Percentiles rank a stretch among this genome's conserved stretches.
Conservation (phyloP, 192 early-diverging fungal genomes). For the Coemansia sp. region DNA sequence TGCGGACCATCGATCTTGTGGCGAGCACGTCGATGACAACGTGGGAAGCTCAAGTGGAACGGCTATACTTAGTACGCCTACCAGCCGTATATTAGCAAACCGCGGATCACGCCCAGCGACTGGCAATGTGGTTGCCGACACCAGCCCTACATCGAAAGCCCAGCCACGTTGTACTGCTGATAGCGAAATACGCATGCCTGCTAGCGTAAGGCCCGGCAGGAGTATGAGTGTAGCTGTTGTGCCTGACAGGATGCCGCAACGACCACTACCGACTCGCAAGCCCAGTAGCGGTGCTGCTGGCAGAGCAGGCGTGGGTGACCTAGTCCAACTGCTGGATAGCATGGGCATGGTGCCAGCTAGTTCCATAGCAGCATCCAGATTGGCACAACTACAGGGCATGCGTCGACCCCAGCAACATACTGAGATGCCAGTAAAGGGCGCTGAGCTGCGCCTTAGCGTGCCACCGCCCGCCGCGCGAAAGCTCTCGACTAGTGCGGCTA, state of each 20-base stretch:
- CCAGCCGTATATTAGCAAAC: neutral
- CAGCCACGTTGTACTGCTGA: neutral
- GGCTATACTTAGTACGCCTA: neutral
- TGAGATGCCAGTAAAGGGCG: neutral
- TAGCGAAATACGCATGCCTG: neutral
- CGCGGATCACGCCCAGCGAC: neutral
- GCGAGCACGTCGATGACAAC: neutral
- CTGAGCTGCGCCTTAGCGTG: conserved; percentile 7
- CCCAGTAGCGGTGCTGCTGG: conserved; percentile 2
- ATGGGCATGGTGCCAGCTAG: neutral
- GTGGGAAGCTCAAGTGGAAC: neutral
- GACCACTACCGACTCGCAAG: neutral
- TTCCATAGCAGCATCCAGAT: neutral
- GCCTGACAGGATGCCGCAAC: conserved; percentile 3
- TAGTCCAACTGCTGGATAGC: conserved; percentile 7
- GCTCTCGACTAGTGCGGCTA: neutral
- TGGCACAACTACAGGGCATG: conserved; percentile 6
- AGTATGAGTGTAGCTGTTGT: conserved; percentile 1
- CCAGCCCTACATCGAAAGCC: neutral
- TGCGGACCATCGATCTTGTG: neutral
- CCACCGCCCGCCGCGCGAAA: conserved; percentile 6
- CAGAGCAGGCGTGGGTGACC: neutral
- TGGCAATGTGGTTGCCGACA: neutral
- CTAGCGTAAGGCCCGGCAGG: neutral
- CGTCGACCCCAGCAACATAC: neutral